Evolutionary conservation across 2,329 filamentous ascomycete genomes (phyloP).

Genomic region (Pseudogymnoascus sp.): DNA sequence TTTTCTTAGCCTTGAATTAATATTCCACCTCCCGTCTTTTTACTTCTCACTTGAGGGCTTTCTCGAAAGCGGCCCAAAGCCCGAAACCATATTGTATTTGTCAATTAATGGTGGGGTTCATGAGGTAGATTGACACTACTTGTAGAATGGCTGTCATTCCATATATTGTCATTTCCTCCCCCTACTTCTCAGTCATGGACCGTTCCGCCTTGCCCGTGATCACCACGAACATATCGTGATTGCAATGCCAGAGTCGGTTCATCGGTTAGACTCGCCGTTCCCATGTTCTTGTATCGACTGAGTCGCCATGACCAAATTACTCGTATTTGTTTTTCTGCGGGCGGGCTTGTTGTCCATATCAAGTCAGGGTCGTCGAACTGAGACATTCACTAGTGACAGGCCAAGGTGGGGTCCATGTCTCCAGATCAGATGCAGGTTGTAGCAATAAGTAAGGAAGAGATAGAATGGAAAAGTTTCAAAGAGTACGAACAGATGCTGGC

Average conservation of each 20-base stretch:
- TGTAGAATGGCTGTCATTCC: conserved; percentile 2
- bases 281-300: neutral
- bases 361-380: neutral
- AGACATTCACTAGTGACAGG: conserved; percentile 2
- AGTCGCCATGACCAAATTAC: neutral
- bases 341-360: neutral
- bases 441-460: neutral
- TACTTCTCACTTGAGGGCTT: neutral
- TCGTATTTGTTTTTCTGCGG: neutral
- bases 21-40: neutral
- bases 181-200: neutral
- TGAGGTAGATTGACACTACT: neutral
- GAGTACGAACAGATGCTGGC: neutral
- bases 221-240: neutral
- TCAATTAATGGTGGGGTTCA: neutral
- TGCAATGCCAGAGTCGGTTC: neutral
- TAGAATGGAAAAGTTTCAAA: neutral
- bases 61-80: neutral
- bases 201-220: neutral
- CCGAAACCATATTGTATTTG: neutral
- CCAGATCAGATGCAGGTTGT: neutral
- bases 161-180: neutral
- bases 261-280: neutral
- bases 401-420: neutral
- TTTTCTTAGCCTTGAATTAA: neutral